Conservation (phyloP, 2,329 filamentous ascomycete species). For the Fusarium staphyleae region DNA sequence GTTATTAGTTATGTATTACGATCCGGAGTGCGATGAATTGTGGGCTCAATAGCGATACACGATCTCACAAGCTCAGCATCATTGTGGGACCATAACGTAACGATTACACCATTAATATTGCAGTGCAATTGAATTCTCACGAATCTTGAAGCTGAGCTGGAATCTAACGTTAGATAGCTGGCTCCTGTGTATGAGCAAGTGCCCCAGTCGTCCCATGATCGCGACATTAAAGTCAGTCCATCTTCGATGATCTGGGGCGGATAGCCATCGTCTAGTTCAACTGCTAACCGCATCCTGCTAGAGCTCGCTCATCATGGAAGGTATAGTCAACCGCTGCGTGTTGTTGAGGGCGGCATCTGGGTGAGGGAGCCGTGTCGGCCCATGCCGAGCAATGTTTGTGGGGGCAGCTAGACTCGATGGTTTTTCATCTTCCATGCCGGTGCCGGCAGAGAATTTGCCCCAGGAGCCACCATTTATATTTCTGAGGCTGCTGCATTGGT, state of each 20-base stretch:
- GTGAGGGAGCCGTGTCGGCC: slow-evolving; percentile 7
- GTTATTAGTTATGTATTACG: too few relatives aligned
- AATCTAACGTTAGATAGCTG: background rate
- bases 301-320: background rate
- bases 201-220: background rate
- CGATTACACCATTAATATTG: slow-evolving; percentile 23
- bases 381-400: background rate
- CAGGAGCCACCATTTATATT: too few relatives aligned
- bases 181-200: background rate
- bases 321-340: too few relatives aligned
- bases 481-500: background rate
- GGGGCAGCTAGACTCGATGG: background rate
- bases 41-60: background rate
- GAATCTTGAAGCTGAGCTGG: slow-evolving; percentile 2
- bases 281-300: background rate
- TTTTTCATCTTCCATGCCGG: background rate
- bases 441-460: background rate
- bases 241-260: slow-evolving; percentile 2
- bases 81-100: slow-evolving; percentile 35
- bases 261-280: background rate
- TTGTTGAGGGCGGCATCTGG: too few relatives aligned
- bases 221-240: background rate
- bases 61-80: background rate
- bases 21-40: slow-evolving; percentile 16
- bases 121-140: background rate